Conservation (phyloP, 768 basidiomycete species). For the Lentinula raphanica region DNA sequence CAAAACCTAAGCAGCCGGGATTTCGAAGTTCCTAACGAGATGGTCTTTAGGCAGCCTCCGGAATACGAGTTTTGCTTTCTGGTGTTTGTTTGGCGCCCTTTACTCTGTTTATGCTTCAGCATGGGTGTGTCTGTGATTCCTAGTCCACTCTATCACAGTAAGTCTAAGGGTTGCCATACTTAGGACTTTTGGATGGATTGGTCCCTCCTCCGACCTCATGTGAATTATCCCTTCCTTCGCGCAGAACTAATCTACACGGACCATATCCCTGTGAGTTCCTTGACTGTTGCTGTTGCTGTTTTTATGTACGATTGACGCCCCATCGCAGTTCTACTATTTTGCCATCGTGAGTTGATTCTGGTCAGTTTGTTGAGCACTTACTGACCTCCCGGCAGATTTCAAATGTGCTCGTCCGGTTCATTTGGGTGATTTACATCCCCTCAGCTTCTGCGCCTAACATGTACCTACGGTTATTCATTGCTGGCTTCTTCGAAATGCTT, state of each 20-base stretch:
- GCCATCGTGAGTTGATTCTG: slow-evolving; percentile 49
- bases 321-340: slow-evolving; percentile 64
- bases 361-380: background rate
- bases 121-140: slow-evolving; percentile 55
- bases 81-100: slow-evolving; percentile 57
- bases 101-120: slow-evolving; percentile 66
- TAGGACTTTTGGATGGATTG: slow-evolving; percentile 91
- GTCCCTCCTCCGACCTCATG: slow-evolving; percentile 66
- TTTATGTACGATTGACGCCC: background rate
- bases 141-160: background rate
- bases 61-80: slow-evolving; percentile 56
- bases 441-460: slow-evolving; percentile 33
- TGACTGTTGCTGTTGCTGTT: too few relatives aligned
- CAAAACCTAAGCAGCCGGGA: background rate
- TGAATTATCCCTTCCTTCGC: slow-evolving; percentile 59
- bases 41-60: slow-evolving; percentile 25
- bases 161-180: background rate
- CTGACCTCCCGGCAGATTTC: slow-evolving; percentile 40
- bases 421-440: slow-evolving; percentile 79
- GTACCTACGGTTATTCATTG: slow-evolving; percentile 60
- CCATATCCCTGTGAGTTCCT: slow-evolving; percentile 46
- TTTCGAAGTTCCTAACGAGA: background rate
- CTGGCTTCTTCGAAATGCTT: slow-evolving; percentile 67
- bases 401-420: slow-evolving; percentile 73
- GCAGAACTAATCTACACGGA: slow-evolving; percentile 70